These are phyloP conservation scores for Blastobotrys serpentis DNA, from an alignment of 1,139 yeast species.

Conservation along the genomic window DNA sequence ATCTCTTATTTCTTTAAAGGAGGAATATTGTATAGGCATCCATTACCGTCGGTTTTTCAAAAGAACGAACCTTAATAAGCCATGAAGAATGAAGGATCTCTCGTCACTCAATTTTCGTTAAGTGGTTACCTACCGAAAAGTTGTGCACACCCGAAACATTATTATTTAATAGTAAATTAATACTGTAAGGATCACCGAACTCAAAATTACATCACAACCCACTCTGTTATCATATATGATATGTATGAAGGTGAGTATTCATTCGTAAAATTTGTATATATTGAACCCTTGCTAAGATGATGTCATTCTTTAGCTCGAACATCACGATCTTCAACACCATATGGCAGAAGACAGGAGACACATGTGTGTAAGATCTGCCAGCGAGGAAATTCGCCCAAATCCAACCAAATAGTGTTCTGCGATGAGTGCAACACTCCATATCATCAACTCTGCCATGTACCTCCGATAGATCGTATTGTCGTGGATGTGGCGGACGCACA, in stretches of 20 bases:
- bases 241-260: conserved; percentile 9
- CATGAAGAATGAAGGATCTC: too few species aligned
- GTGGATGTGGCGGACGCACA: conserved; percentile 46
- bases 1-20: too few species aligned
- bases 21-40: neutral
- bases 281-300: too few species aligned
- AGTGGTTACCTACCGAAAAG: too few species aligned
- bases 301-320: conserved; percentile 2
- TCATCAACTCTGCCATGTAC: conserved; percentile 46
- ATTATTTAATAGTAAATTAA: too few species aligned
- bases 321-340: conserved; percentile 14
- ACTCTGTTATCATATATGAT: too few species aligned
- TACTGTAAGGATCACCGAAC: too few species aligned
- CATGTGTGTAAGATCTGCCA: conserved; percentile 44
- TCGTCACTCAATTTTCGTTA: too few species aligned
- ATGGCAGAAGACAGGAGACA: conserved; percentile 30
- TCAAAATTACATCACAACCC: neutral
- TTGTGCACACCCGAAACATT: too few species aligned
- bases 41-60: too few species aligned
- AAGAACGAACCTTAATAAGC: too few species aligned
- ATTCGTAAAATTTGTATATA: neutral
- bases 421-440: conserved; percentile 45
- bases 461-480: conserved; percentile 43
- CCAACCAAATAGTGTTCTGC: conserved; percentile 45
- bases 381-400: conserved; percentile 42